phyloP scores from a whole-genome alignment of 805 yeast species.

The Kuraishia ogatae region DNA sequence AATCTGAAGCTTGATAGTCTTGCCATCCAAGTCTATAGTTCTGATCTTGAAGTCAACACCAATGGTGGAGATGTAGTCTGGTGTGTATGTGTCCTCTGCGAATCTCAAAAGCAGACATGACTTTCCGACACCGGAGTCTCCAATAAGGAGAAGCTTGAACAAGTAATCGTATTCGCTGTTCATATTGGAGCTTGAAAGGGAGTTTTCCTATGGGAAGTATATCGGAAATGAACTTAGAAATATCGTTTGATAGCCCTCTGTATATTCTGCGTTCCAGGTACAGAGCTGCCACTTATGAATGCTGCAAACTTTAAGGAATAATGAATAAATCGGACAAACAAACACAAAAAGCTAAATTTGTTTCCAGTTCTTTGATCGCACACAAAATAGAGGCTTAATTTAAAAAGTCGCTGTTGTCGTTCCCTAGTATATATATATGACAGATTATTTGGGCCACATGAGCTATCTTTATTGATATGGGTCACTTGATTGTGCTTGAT shows the following conservation, averaged over 20 bases:
- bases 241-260: background rate
- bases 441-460: background rate
- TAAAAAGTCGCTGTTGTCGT: background rate
- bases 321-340: background rate
- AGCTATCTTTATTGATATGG: background rate
- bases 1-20: slow-evolving; percentile 93
- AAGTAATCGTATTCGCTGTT: slow-evolving; percentile 96
- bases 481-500: background rate
- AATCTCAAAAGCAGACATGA: slow-evolving; percentile 91
- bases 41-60: slow-evolving; percentile 93
- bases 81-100: slow-evolving; percentile 95
- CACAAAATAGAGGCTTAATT: too few species aligned
- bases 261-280: background rate
- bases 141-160: slow-evolving; percentile 89
- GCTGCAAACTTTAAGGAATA: background rate
- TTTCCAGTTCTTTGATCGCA: background rate
- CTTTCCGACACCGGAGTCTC: slow-evolving; percentile 98
- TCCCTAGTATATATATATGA: too few species aligned
- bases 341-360: background rate
- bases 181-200: slow-evolving; percentile 29
- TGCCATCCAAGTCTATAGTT: slow-evolving; percentile 91
- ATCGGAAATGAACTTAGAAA: background rate
- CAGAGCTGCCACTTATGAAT: background rate
- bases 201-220: background rate
- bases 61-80: slow-evolving; percentile 93